Percentiles rank a stretch among this genome's conserved stretches.
Evolutionary conservation across 2,329 filamentous ascomycete species (phyloP).

Genomic region (Fusarium nanum): DNA sequence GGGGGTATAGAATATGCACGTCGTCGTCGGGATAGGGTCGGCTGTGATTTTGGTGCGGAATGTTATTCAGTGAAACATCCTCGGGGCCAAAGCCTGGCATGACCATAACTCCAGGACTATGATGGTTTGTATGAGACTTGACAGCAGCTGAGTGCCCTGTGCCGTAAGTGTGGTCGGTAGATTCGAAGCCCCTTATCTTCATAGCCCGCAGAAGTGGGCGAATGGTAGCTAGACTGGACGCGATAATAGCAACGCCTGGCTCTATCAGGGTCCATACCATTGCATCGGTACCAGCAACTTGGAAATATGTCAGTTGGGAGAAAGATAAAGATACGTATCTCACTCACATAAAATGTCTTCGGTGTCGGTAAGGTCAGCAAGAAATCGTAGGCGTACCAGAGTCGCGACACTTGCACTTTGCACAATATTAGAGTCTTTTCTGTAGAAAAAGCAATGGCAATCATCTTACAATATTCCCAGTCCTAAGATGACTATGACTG

Average conservation of each 20-base stretch:
- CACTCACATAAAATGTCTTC: constrained; percentile 61
- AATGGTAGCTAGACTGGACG: constrained; percentile 65
- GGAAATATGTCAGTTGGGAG: constrained; percentile 25
- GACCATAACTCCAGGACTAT: constrained; percentile 23
- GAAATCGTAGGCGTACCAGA: constrained; percentile 62
- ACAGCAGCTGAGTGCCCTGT: constrained; percentile 43
- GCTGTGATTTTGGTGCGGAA: constrained; percentile 34
- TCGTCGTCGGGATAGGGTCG: constrained; percentile 16
- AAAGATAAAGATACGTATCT: neutral
- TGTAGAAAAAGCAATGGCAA: no score
- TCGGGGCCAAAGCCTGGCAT: constrained; percentile 49
- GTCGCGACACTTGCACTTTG: constrained; percentile 65
- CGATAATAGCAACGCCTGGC: constrained; percentile 66
- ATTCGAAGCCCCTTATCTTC: constrained; percentile 60
- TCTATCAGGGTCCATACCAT: constrained; percentile 70
- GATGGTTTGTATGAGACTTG: constrained; percentile 42
- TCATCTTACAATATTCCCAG: constrained; percentile 62
- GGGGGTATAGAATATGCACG: constrained; percentile 34
- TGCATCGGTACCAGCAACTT: constrained; percentile 62
- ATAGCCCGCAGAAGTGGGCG: constrained; percentile 64
- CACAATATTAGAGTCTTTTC: constrained; percentile 21
- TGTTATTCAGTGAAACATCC: constrained; percentile 52
- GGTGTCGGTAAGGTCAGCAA: constrained; percentile 58
- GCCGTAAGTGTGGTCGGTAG: constrained; percentile 53
- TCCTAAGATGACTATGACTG: constrained; percentile 61